Conservation (phyloP, 495 filamentous ascomycete species). For the Xylaria nigripes region DNA sequence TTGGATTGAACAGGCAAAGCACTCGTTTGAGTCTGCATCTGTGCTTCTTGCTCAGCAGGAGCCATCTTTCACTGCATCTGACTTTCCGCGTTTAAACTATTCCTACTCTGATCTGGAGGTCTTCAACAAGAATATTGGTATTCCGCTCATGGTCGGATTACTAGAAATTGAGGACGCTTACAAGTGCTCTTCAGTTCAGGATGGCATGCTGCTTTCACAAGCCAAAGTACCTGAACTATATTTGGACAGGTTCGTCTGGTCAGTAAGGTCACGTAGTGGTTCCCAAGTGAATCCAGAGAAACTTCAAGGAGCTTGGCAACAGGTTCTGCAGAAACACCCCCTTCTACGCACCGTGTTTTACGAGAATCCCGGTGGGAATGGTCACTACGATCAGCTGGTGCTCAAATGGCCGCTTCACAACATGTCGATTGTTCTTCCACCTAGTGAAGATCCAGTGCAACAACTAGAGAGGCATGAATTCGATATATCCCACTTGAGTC, state of each 20-base stretch:
- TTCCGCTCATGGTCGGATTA: not conserved
- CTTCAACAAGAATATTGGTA: not conserved
- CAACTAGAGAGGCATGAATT: conserved; percentile 10
- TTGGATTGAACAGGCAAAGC: conserved; percentile 42
- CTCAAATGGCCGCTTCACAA: conserved; percentile 8
- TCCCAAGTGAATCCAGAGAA: conserved; percentile 30
- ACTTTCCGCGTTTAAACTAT: conserved; percentile 43
- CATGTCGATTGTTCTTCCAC: conserved; percentile 5
- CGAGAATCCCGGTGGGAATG: conserved; percentile 43
- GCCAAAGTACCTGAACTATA: not conserved
- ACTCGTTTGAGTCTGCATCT: conserved; percentile 30
- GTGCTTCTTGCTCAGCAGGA: conserved; percentile 25
- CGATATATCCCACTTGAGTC: not conserved
- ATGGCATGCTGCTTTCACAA: not conserved
- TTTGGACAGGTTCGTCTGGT: not conserved
- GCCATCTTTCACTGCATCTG: conserved; percentile 39
- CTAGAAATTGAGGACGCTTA: not conserved
- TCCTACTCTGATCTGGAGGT: not conserved
- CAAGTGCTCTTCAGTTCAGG: not conserved
- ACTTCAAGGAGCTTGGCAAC: conserved; percentile 44
- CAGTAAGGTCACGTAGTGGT: conserved; percentile 2
- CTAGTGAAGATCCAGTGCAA: conserved; percentile 1
- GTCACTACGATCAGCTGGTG: conserved; percentile 26
- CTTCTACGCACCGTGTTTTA: conserved; percentile 49
- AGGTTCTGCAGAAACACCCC: conserved; percentile 46